Conservation (phyloP, 306 rosid species). For the Vicia faba region DNA sequence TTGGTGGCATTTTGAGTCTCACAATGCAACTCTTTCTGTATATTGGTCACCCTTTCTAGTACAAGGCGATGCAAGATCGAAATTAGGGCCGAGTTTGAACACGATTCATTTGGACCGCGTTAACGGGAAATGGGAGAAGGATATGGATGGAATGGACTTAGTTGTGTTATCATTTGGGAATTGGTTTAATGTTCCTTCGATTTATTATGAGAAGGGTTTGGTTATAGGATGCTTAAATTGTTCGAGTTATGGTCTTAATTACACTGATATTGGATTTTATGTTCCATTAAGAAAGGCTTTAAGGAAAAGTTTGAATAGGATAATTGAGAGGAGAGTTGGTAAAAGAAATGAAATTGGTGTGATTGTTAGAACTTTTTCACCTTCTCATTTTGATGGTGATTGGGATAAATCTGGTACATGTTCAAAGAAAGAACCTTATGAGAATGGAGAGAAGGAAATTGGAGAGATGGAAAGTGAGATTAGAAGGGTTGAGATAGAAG, state of each 20-base stretch:
- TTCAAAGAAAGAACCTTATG: conserved; percentile 25
- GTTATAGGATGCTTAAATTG: conserved; percentile 62
- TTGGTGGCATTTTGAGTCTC: conserved; percentile 60
- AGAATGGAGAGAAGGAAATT: conserved; percentile 16
- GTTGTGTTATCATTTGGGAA: conserved; percentile 72
- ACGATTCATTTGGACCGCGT: conserved; percentile 59
- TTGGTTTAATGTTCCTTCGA: conserved; percentile 78
- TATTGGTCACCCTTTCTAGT: conserved; percentile 91
- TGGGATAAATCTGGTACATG: conserved; percentile 43
- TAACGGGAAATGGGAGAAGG: conserved; percentile 61
- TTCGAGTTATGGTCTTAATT: conserved; percentile 50
- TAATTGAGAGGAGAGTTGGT: conserved; percentile 48
- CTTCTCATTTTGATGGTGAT: conserved; percentile 44
- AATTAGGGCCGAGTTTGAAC: conserved; percentile 45
- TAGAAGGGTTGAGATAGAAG: conserved; percentile 36
- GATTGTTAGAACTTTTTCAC: conserved; percentile 37
- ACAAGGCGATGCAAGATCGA: conserved; percentile 58
- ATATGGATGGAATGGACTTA: conserved; percentile 50
- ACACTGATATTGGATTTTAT: conserved; percentile 61
- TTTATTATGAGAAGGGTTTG: conserved; percentile 56
- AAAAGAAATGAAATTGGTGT: conserved; percentile 30
- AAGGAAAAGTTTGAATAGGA: conserved; percentile 47
- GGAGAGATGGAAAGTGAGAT: conserved; percentile 27
- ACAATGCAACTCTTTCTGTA: conserved; percentile 52
- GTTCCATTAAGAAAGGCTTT: conserved; percentile 65